Conservation (phyloP, 805 yeast genomes). For the Teunomyces panamensis region DNA sequence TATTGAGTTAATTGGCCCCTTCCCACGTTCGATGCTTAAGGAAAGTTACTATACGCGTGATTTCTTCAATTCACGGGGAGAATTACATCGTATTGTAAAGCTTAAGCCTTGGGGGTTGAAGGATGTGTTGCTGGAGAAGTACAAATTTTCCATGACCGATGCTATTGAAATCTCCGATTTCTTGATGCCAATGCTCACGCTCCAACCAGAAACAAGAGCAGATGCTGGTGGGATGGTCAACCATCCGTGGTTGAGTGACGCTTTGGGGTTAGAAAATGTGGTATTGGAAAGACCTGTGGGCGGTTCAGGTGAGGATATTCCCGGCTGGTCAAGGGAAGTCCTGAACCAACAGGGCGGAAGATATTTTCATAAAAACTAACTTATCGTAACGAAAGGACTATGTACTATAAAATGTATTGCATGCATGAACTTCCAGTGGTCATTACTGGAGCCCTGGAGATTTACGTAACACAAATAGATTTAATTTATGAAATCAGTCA, state of each 20-base stretch:
- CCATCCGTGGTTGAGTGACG: conserved; percentile 82
- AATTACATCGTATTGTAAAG: conserved; percentile 73
- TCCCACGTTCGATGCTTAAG: conserved; percentile 58
- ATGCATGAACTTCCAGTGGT: neutral
- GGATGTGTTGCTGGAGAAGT: conserved; percentile 82
- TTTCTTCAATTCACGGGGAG: conserved; percentile 65
- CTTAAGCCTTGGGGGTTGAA: conserved; percentile 87
- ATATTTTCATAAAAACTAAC: neutral
- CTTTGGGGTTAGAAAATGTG: conserved; percentile 70
- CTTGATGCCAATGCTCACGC: conserved; percentile 73
- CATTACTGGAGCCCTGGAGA: neutral
- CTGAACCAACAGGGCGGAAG: conserved; percentile 1
- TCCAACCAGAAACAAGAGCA: conserved; percentile 78
- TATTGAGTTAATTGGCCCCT: conserved; percentile 71
- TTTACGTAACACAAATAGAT: neutral
- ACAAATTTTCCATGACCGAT: conserved; percentile 64
- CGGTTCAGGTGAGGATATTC: conserved; percentile 81
- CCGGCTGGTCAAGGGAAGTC: conserved; percentile 80
- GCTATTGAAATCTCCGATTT: conserved; percentile 76
- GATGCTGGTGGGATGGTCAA: conserved; percentile 96
- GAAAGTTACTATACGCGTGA: conserved; percentile 61
- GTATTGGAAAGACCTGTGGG: conserved; percentile 71
- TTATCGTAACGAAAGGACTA: neutral
- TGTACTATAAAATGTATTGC: neutral
- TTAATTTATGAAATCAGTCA: neutral